Evolutionary conservation across 2,329 filamentous ascomycete genomes (phyloP).

Genomic region (Xylaria digitata): DNA sequence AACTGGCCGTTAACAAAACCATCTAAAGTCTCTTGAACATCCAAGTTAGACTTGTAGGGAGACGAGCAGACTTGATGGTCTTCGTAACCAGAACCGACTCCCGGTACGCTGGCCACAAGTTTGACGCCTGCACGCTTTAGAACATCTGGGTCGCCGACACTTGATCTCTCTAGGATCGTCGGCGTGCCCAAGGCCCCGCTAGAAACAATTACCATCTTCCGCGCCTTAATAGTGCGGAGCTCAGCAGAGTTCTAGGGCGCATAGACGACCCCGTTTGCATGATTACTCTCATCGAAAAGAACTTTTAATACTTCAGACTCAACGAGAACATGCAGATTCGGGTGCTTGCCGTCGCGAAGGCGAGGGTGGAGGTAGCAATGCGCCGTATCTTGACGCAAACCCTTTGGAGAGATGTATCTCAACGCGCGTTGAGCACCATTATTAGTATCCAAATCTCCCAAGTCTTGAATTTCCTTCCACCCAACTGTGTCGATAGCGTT

Average conservation of each 20-base stretch:
- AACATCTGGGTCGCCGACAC: slow-evolving; percentile 63
- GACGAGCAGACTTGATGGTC: slow-evolving; percentile 63
- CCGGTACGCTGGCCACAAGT: slow-evolving; percentile 59
- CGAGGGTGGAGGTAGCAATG: slow-evolving; percentile 44
- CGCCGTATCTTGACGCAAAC: slow-evolving; percentile 45
- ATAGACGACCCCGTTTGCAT: slow-evolving; percentile 66
- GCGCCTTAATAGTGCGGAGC: no score
- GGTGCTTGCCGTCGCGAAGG: slow-evolving; percentile 44
- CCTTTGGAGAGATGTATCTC: slow-evolving; percentile 43
- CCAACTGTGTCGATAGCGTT: slow-evolving; percentile 58
- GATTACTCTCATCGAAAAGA: slow-evolving; percentile 60
- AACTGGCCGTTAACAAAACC: slow-evolving; percentile 39
- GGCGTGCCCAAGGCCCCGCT: slow-evolving; percentile 65
- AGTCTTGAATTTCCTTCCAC: slow-evolving; percentile 59
- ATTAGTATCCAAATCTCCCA: slow-evolving; percentile 58
- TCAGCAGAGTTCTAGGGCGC: no score
- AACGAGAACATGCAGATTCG: slow-evolving; percentile 48
- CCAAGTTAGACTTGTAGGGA: slow-evolving; percentile 61
- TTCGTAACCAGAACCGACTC: slow-evolving; percentile 63
- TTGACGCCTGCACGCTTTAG: slow-evolving; percentile 57
- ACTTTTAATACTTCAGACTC: slow-evolving; percentile 55
- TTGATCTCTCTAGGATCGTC: slow-evolving; percentile 70
- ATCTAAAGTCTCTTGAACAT: slow-evolving; percentile 57
- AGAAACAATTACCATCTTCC: slow-evolving; percentile 60
- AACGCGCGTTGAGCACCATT: slow-evolving; percentile 49